phyloP scores from a whole-genome alignment of 2,329 filamentous ascomycete species.

The Fusarium guadeloupense region DNA sequence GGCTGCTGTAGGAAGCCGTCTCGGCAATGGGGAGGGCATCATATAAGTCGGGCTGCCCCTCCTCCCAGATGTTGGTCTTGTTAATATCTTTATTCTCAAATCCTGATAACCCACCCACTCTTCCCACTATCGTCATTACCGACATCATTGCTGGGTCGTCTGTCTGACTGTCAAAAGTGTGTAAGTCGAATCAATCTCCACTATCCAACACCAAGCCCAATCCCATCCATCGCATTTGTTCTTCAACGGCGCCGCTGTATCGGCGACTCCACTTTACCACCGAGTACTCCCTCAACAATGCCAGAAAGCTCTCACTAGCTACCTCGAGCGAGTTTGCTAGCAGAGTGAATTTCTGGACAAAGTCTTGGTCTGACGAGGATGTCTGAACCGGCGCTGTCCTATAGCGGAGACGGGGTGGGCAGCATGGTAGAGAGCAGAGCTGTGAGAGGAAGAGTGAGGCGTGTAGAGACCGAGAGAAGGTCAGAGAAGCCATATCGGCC shows the following conservation, averaged over 20 bases:
- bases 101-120: constrained; percentile 23
- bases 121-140: constrained; percentile 28
- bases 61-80: constrained; percentile 8
- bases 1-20: constrained; percentile 44
- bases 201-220: constrained; percentile 35
- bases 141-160: constrained; percentile 38
- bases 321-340: constrained; percentile 40
- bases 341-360: constrained; percentile 26
- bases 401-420: constrained; percentile 34
- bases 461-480: constrained; percentile 34
- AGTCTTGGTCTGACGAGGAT: constrained; percentile 35
- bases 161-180: constrained; percentile 27
- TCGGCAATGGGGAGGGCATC: constrained; percentile 43
- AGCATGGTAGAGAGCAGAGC: constrained; percentile 22
- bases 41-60: constrained; percentile 38
- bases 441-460: constrained; percentile 35
- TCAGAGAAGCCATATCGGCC: constrained; percentile 37
- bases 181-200: constrained; percentile 40
- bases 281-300: constrained; percentile 38
- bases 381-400: constrained; percentile 19
- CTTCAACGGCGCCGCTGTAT: constrained; percentile 25
- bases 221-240: constrained; percentile 31
- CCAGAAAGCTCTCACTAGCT: constrained; percentile 39
- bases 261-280: constrained; percentile 42
- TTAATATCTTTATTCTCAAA: constrained; percentile 17